Percentiles rank a stretch among this genome's conserved stretches.
These are phyloP conservation scores for Fraxinus angustifolia DNA, from an alignment of 305 asterid species.

Conservation along the genomic window DNA sequence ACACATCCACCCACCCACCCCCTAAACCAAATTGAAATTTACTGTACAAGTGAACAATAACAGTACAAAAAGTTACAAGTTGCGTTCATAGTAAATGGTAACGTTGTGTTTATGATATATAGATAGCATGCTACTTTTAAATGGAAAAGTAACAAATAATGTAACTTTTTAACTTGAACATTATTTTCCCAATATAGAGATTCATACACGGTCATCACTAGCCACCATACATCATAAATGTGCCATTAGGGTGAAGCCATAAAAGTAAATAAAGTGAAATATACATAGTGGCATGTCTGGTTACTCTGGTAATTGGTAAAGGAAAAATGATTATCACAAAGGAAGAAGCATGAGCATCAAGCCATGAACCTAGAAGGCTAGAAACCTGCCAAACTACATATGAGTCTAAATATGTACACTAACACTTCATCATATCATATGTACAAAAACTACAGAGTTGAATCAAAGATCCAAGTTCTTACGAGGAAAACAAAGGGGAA, in stretches of 20 bases:
- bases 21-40: not conserved
- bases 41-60: too few species aligned
- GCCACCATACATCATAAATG: not conserved
- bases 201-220: not conserved
- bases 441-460: slow-evolving; percentile 18
- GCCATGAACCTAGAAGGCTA: not conserved
- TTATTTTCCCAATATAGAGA: not conserved
- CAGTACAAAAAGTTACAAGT: not conserved
- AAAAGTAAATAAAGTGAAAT: not conserved
- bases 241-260: not conserved
- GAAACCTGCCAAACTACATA: not conserved
- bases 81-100: too few species aligned
- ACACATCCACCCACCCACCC: too few species aligned
- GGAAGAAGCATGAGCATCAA: not conserved
- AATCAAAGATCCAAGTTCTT: slow-evolving; percentile 1
- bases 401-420: not conserved
- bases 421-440: slow-evolving; percentile 4
- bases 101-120: not conserved
- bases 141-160: not conserved
- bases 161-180: not conserved
- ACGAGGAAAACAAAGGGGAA: not conserved
- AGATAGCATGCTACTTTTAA: not conserved
- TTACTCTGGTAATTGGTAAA: not conserved
- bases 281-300: not conserved
- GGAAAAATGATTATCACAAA: not conserved